Percentiles rank a stretch among this genome's conserved stretches.
These are phyloP conservation scores for Penicillium desertorum DNA, from an alignment of 495 filamentous ascomycete genomes.

Conservation along the genomic window DNA sequence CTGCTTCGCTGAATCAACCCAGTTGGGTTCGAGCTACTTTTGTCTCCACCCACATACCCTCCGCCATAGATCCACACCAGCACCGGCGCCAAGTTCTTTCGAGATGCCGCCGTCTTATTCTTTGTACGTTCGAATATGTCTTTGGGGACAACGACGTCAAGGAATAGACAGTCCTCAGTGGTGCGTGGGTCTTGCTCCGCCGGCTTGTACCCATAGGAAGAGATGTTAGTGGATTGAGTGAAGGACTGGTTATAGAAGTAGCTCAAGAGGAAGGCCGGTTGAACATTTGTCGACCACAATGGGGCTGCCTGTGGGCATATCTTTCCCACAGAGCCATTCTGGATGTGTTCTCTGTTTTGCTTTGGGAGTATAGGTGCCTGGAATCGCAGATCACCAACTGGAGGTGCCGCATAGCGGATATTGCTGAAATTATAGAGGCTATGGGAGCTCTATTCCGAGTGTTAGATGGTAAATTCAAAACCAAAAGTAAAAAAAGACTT, in stretches of 20 bases:
- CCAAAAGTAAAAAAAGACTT: not conserved
- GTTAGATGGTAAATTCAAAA: slow-evolving; percentile 1
- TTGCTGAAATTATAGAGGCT: slow-evolving; percentile 58
- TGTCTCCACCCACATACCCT: slow-evolving; percentile 54
- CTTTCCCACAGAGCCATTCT: slow-evolving; percentile 45
- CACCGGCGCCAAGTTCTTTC: slow-evolving; percentile 46
- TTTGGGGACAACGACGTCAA: slow-evolving; percentile 53
- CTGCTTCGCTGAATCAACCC: slow-evolving; percentile 49
- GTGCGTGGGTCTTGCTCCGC: slow-evolving; percentile 42
- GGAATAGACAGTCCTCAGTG: slow-evolving; percentile 58
- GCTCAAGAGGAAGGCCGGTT: not conserved
- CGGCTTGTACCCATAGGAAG: slow-evolving; percentile 27
- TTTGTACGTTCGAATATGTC: slow-evolving; percentile 37
- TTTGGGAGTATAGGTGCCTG: slow-evolving; percentile 45
- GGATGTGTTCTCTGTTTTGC: slow-evolving; percentile 35
- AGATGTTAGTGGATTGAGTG: slow-evolving; percentile 32
- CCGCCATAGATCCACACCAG: slow-evolving; percentile 64
- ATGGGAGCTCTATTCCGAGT: slow-evolving; percentile 18
- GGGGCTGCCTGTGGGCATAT: slow-evolving; percentile 54
- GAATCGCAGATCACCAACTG: slow-evolving; percentile 53
- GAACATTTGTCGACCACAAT: slow-evolving; percentile 25
- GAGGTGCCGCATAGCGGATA: slow-evolving; percentile 59
- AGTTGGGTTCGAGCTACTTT: slow-evolving; percentile 42
- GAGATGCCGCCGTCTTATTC: slow-evolving; percentile 16
- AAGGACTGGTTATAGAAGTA: slow-evolving; percentile 22